Base-by-base conservation (phyloP, 2,329 filamentous ascomycete genomes). In the Pseudogymnoascus sp. region DNA sequence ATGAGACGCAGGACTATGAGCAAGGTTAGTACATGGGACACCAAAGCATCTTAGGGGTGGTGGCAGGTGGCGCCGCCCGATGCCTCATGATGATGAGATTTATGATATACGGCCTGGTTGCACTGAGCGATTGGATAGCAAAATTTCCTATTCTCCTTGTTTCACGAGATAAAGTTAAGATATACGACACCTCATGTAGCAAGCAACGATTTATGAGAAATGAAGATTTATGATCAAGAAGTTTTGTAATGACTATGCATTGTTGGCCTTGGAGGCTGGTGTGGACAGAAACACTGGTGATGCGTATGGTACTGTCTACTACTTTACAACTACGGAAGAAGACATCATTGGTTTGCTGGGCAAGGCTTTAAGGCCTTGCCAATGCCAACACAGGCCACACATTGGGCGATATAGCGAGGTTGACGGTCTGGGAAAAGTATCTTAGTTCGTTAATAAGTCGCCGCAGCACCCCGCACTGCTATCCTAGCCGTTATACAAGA, bases 1-100 rank as follows among this genome's bases (percentile, higher is more conserved):
- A 71, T 71, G 69, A 62, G 70, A 31, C 68, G 67, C 64, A 67
- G 67, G 54, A 71, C 70, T 2, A 68, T 71, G 68, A 65, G 37
- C 59, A 64, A 62, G 67, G 68, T 65, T 45, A 59, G 37, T 51
- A 68, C 66, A 57, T 66, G 64, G 64, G 63, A 65, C 63, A 64
- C 61, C n/a, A 64, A 63, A 23, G 29, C 29, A 16, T 6, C 29
- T 36, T 57, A 57, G n/a, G 18, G 5, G 16, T 21, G 11, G 51
- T 21, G 16, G 51, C 11, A 34, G 7, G 29, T 34, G n/a, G 5
- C 14, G 6, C 51, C 3, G 10, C 29, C 29, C n/a, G 51, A 57
- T 21, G 51, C n/a, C 3, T 34, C 21, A 57, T 21, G 51, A 57
- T 57, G 29, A 57, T 34, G 29, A 57, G 2, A 57, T 57, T 34